Percentiles rank a stretch among this genome's conserved stretches.
Conservation (phyloP, 768 basidiomycete genomes). For the Calocybe gangraenosa region DNA sequence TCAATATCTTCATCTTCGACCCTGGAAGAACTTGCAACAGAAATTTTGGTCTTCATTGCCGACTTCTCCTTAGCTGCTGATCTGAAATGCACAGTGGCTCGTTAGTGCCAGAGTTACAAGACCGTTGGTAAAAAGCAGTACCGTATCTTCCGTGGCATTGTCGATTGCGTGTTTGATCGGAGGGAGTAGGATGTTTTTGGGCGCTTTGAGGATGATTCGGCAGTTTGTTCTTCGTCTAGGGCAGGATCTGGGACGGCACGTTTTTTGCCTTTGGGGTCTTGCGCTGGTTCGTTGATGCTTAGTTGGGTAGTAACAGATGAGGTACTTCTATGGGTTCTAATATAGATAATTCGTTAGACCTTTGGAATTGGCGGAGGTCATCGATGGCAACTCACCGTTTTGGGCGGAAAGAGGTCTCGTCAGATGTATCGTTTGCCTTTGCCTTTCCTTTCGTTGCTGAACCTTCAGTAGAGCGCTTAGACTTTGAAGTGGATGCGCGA, state of each 20-base stretch:
- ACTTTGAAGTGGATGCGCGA: constrained; percentile 39
- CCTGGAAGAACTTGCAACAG: constrained; percentile 60
- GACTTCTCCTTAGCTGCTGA: constrained; percentile 56
- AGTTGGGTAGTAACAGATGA: constrained; percentile 35
- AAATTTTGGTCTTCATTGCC: constrained; percentile 54
- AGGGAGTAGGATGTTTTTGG: constrained; percentile 63
- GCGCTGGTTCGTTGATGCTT: constrained; percentile 72
- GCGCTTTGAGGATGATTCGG: constrained; percentile 58
- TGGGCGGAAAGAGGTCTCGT: constrained; percentile 44
- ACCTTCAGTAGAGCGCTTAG: constrained; percentile 53
- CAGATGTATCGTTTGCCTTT: constrained; percentile 56
- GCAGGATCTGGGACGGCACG: constrained; percentile 71
- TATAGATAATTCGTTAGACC: constrained; percentile 22
- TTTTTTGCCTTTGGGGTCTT: constrained; percentile 89
- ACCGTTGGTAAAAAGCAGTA: constrained; percentile 23
- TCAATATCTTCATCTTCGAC: constrained; percentile 70
- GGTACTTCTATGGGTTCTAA: constrained; percentile 60
- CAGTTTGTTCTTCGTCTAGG: constrained; percentile 61
- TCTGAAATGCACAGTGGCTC: constrained; percentile 25
- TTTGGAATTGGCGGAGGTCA: constrained; percentile 21
- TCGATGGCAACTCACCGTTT: constrained; percentile 56
- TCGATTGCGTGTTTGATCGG: constrained; percentile 50
- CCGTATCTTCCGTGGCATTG: constrained; percentile 79
- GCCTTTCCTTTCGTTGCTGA: constrained; percentile 56
- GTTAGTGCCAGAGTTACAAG: constrained; percentile 12